These are phyloP conservation scores for Rhododendron mucronatum DNA, from an alignment of 148 eudicot genomes.

Conservation along the genomic window DNA sequence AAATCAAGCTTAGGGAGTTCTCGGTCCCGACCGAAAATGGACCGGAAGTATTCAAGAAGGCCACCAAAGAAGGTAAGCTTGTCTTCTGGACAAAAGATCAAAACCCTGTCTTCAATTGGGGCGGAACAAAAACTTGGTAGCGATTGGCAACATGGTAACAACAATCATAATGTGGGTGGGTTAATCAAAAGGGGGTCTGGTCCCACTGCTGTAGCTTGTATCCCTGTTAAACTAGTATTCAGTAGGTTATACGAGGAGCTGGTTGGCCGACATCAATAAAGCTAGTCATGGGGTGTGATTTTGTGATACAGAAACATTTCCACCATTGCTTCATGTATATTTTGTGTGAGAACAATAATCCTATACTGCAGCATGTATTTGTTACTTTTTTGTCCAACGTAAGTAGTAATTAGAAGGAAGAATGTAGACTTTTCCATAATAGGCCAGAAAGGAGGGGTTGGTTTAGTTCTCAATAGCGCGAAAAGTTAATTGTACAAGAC, in stretches of 20 bases:
- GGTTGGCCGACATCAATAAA: conserved; percentile 60
- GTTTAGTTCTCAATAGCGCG: neutral
- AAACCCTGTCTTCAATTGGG: conserved; percentile 65
- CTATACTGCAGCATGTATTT: conserved; percentile 30
- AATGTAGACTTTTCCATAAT: neutral
- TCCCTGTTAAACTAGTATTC: conserved; percentile 84
- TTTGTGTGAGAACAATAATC: conserved; percentile 32
- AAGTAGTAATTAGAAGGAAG: neutral
- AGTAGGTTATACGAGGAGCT: conserved; percentile 83
- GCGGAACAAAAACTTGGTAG: conserved; percentile 40
- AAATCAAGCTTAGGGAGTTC: conserved; percentile 28
- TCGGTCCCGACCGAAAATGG: conserved; percentile 24
- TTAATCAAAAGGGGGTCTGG: conserved; percentile 50
- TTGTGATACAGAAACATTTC: conserved; percentile 33
- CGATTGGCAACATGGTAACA: conserved; percentile 23
- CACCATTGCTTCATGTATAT: conserved; percentile 49
- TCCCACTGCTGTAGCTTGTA: conserved; percentile 77
- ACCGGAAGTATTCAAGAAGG: conserved; percentile 34
- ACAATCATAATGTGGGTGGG: conserved; percentile 39
- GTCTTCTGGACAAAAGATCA: conserved; percentile 61
- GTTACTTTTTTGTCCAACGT: conserved; percentile 14
- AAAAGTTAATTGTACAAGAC: conserved; percentile 1
- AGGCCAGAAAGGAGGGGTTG: neutral
- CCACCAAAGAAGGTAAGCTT: conserved; percentile 37
- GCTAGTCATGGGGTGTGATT: conserved; percentile 23